These are phyloP conservation scores for Aspergillus ibericus DNA, from an alignment of 2,329 filamentous ascomycete species.

Conservation along the genomic window DNA sequence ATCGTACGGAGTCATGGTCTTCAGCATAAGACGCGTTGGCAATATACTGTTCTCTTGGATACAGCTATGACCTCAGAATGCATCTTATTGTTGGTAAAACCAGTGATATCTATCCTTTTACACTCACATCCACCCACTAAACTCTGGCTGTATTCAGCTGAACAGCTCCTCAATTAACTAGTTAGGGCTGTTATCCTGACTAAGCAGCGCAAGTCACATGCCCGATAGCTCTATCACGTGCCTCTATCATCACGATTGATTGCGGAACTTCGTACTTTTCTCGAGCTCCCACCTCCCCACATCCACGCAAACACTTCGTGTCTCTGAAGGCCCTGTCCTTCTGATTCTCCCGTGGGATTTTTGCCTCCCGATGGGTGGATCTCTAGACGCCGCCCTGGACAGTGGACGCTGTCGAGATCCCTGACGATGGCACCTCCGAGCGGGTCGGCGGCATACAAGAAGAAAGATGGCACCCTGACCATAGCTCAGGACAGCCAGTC, in stretches of 20 bases:
- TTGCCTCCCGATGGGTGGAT: constrained; percentile 38
- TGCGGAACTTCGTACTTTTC: background rate
- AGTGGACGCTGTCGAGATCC: constrained; percentile 40
- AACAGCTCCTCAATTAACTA: background rate
- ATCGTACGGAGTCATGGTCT: too few relatives aligned
- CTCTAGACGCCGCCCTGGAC: constrained; percentile 33
- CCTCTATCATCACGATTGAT: background rate
- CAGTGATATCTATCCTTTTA: too few relatives aligned
- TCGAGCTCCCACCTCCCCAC: constrained; percentile 9
- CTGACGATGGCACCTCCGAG: constrained; percentile 51
- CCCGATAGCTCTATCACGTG: background rate
- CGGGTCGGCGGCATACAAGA: constrained; percentile 81
- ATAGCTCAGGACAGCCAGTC: constrained; percentile 71
- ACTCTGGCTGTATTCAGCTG: background rate
- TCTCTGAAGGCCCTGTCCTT: constrained; percentile 23
- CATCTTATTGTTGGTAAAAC: too few relatives aligned
- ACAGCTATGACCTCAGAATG: too few relatives aligned
- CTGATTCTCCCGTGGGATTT: constrained; percentile 16
- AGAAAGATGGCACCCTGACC: constrained; percentile 84
- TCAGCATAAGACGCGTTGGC: too few relatives aligned
- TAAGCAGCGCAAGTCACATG: background rate
- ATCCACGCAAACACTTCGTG: constrained; percentile 6
- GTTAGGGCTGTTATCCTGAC: background rate
- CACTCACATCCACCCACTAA: background rate
- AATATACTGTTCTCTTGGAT: too few relatives aligned